phyloP scores from a whole-genome alignment of 768 basidiomycete species.

The Agrocybe praecox region DNA sequence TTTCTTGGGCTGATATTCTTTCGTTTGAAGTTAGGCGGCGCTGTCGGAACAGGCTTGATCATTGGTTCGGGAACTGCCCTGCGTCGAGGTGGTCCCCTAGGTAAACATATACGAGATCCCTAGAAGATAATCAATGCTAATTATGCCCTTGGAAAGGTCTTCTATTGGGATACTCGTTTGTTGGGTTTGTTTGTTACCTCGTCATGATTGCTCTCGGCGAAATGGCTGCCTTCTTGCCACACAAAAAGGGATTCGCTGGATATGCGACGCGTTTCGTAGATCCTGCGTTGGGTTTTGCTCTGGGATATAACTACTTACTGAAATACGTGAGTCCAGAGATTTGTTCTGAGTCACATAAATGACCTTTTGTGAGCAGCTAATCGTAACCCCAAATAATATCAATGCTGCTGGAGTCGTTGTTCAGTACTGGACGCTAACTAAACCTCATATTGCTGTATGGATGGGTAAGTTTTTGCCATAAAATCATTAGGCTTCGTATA shows the following conservation, averaged over 20 bases:
- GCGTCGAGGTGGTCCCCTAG: slow-evolving; percentile 55
- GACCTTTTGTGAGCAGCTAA: slow-evolving; percentile 36
- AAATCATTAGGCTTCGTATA: background rate
- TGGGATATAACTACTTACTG: slow-evolving; percentile 65
- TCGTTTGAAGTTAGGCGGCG: slow-evolving; percentile 43
- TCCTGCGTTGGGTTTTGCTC: slow-evolving; percentile 67
- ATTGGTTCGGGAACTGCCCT: slow-evolving; percentile 64
- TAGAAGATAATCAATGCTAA: background rate
- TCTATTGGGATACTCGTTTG: slow-evolving; percentile 44
- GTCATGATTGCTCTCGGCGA: slow-evolving; percentile 59
- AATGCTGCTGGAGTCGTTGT: slow-evolving; percentile 61
- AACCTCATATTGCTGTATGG: slow-evolving; percentile 52
- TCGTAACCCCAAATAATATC: slow-evolving; percentile 68
- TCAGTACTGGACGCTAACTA: slow-evolving; percentile 44
- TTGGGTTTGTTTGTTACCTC: slow-evolving; percentile 60
- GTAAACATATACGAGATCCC: slow-evolving; percentile 21
- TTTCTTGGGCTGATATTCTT: background rate
- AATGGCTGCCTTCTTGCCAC: slow-evolving; percentile 55
- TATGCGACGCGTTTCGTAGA: slow-evolving; percentile 69
- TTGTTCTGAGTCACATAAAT: background rate
- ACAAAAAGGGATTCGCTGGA: slow-evolving; percentile 62
- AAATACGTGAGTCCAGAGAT: slow-evolving; percentile 44
- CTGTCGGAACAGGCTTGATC: slow-evolving; percentile 57
- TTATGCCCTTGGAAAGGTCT: slow-evolving; percentile 21
- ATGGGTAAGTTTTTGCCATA: slow-evolving; percentile 45